Base-by-base conservation (phyloP, 257 asterid species). In the Solanum rostratum region DNA sequence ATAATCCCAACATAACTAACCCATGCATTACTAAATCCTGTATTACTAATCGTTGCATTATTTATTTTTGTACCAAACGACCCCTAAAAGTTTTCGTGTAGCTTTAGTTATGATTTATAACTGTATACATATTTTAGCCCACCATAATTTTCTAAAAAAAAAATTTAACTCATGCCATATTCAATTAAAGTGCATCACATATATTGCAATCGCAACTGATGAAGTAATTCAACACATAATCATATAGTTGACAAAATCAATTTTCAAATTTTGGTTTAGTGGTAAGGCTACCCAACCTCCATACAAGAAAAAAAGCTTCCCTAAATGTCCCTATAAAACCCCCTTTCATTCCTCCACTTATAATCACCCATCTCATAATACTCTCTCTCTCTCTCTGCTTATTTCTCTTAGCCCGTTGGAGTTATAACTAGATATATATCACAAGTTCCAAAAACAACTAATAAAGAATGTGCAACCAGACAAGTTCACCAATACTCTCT, bases 391-490 rank as follows among this genome's bases (percentile, higher is more conserved):
- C 19, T n/a, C 57, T 22, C 18, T n/a, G n/a, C n/a, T 13, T 43
- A 66, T 66, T 33, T 68, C 57, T 73, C n/a, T 43, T 43, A 43
- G 54, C n/a, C 80, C 14, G 6, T 45, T 46, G 19, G 19, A 20
- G 2, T 70, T 41, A 12, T 46, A 20, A 41, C 18, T 33, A 29
- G 7, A 14, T 68, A 62, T 62, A n/a, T 68, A 54, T 18, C 18
- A 19, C 55, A 27, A 62, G 19, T 60, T 6, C 39, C 16, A 62
- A 24, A 43, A 41, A 9, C 2, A 63, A 69, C 2, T 37, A 69
- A 30, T 12, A 73, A 33, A 70, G 14, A 76, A 85, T 70, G 88
- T 85, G 88, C 76, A 65, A 57, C n/a, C 20, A 49, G 46, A 55
- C 78, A 45, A 41, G 76, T 68, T 39, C 78, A 50, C 22, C 82